Percentiles rank a stretch among this genome's conserved stretches.
phyloP scores from a whole-genome alignment of 345 rosid species.

The Lepidium sativum region DNA sequence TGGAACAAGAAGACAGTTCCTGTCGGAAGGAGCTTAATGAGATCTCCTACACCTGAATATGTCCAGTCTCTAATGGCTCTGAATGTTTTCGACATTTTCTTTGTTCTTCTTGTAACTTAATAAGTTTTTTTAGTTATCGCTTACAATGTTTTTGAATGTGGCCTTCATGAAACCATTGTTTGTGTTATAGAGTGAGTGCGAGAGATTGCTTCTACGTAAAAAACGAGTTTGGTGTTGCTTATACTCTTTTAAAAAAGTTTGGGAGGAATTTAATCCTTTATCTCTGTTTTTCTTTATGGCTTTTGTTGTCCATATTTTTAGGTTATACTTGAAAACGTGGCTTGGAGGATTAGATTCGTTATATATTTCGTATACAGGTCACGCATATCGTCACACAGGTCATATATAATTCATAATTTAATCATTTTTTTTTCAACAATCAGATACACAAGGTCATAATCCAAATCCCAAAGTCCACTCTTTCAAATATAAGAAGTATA shows the following conservation, averaged over 20 bases:
- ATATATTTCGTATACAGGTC: not conserved
- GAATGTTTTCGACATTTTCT: constrained; percentile 28
- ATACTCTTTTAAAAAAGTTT: constrained; percentile 25
- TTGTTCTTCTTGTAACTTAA: not conserved
- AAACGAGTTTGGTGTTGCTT: constrained; percentile 28
- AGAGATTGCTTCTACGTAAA: constrained; percentile 24
- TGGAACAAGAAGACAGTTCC: constrained; percentile 82
- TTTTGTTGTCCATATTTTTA: constrained; percentile 13
- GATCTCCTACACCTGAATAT: constrained; percentile 52
- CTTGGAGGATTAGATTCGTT: constrained; percentile 19
- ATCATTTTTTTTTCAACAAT: too few relatives aligned
- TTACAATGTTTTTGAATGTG: not conserved
- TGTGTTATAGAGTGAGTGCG: constrained; percentile 6
- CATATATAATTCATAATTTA: too few relatives aligned
- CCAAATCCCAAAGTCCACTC: too few relatives aligned
- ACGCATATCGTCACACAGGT: constrained; percentile 10
- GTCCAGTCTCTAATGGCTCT: constrained; percentile 36
- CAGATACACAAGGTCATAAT: too few relatives aligned
- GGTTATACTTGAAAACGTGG: constrained; percentile 17
- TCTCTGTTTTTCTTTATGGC: not conserved
- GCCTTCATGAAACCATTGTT: not conserved
- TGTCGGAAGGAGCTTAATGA: constrained; percentile 77
- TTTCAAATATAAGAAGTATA: too few relatives aligned
- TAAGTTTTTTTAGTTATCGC: not conserved
- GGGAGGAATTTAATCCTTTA: not conserved